Evolutionary conservation across 1,139 yeast genomes (phyloP).

Genomic region (Kodamaea sp.): DNA sequence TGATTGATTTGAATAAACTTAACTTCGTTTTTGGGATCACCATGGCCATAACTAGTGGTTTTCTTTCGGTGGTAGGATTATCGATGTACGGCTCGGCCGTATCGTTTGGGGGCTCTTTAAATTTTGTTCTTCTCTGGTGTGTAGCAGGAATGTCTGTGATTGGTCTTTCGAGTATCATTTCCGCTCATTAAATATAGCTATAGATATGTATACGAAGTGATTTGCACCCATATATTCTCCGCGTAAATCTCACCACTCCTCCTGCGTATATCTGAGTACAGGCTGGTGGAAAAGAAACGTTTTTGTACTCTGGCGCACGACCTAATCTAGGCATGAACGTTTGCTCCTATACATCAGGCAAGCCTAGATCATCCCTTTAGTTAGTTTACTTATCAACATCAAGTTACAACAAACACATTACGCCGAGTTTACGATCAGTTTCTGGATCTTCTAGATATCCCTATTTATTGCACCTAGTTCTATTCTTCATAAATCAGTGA

Average conservation of each 20-base stretch:
- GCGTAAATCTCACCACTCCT: conserved; percentile 2
- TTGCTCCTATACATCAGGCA: too few species aligned
- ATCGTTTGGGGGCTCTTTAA: conserved; percentile 64
- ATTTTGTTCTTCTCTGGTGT: conserved; percentile 54
- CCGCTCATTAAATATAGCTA: conserved; percentile 3
- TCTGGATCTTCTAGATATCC: too few species aligned
- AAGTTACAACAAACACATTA: too few species aligned
- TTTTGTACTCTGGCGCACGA: conserved; percentile 5
- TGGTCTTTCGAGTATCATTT: conserved; percentile 26
- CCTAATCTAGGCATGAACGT: neutral
- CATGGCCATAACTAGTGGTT: conserved; percentile 80
- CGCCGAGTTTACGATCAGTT: too few species aligned
- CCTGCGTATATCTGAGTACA: neutral
- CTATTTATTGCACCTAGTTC: too few species aligned
- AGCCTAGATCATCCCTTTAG: too few species aligned
- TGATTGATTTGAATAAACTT: conserved; percentile 34
- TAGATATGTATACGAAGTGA: neutral
- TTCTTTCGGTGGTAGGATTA: conserved; percentile 73
- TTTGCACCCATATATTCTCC: conserved; percentile 7
- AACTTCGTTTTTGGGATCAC: conserved; percentile 60
- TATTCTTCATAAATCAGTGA: too few species aligned
- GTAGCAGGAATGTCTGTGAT: conserved; percentile 47
- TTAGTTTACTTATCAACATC: too few species aligned
- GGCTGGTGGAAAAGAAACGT: conserved; percentile 6
- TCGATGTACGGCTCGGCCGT: conserved; percentile 85